Evolutionary conservation across 176 grass and related monocot species (phyloP), one percentile per base, ranked within the genome.

Genomic region (Otatea glauca): DNA sequence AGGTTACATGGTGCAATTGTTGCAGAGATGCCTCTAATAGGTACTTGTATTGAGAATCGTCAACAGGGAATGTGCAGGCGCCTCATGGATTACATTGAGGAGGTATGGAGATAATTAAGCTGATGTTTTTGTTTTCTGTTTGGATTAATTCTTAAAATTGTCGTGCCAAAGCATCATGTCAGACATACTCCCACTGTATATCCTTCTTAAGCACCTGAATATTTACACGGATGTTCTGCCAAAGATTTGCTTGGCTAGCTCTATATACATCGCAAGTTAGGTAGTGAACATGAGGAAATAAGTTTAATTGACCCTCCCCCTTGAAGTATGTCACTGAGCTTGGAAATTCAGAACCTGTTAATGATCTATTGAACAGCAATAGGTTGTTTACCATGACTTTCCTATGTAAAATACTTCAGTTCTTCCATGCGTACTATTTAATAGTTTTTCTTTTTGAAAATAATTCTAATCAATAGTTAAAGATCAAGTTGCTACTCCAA

Each of bases 21-120:
- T 27, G 95, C 95, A 71, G 95, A 98, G 87, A 94, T 98, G 86
- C 92, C 95, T 88, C 82, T 98, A 3, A 70, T 98, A 86, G 91
- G 91, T 78, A 94, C 95, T 48, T 88, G 67, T 72, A 72, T 9
- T 47, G 92, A 95, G 78, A 87, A 94, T 65, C 92, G 85, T 29
- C 85, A 79, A 63, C 87, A 90, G 79, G 95, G 92, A 49, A 94
- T 94, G 95, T 97, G 95, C 55, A 88, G 85, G 25, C 87, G 76
- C 54, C 90, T 97, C 63, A 20, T 97, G 70, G 64, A 73, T 77
- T 86, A 90, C 74, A 90, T 94, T 62, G 92, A 92, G 75, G 72
- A 93, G 95, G 95, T 97, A 88, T 38, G 72, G 2, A 37, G 35
- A 48, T 68, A 74, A 64, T 8, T 76, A 38, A 41, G 41, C 41